Evolutionary conservation across 192 early-diverging fungal species (phyloP), one percentile per base, ranked within the genome.

Genomic region (Coemansia sp.): DNA sequence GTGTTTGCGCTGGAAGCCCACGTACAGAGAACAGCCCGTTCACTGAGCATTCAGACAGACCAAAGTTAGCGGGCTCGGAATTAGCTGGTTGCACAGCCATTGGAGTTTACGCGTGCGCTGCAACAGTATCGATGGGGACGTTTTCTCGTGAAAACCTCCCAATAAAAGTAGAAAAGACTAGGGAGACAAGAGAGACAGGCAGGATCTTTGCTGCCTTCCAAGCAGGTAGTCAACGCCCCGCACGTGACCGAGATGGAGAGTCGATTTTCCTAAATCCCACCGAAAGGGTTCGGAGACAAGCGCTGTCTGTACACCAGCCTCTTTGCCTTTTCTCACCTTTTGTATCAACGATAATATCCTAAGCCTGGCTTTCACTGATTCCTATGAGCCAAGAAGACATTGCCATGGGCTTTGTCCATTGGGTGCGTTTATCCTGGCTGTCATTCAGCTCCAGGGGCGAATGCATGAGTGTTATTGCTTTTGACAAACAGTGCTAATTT

Each of bases 381-480:
- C 41, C 41, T 16, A 80, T 80, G 77, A 67, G 71, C 55, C 77
- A 74, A 35, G 72, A 80, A 35, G 69, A 71, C 57, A 80, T 80
- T 42, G 77, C 77, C 23, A 55, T 68, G 52, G 69, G 77, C 77
- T 80, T 80, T 75, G 68, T 80, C 65, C 62, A 71, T 56, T 80
- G 77, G 77, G 77, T 79, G 67, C 61, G 77, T 67, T 55, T 52
- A 18, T 23, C 9, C 18, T 25, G 23, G 69, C 35, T 31, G 18
- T 18, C 38, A 28, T n/a, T 35, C 28, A 3, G 31, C 31, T 31
- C 31, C 31, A 4, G 4, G 31, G 31, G 4, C 31, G 4, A 31
- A 31, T 31, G 31, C 31, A 31, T 3, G 31, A 31, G 31, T 31
- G 31, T 31, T 31, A 4, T 31, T 31, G 31, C 4, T 31, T 31